Conservation (phyloP, 192 early-diverging fungal species). For the Backusella tuberculispora region DNA sequence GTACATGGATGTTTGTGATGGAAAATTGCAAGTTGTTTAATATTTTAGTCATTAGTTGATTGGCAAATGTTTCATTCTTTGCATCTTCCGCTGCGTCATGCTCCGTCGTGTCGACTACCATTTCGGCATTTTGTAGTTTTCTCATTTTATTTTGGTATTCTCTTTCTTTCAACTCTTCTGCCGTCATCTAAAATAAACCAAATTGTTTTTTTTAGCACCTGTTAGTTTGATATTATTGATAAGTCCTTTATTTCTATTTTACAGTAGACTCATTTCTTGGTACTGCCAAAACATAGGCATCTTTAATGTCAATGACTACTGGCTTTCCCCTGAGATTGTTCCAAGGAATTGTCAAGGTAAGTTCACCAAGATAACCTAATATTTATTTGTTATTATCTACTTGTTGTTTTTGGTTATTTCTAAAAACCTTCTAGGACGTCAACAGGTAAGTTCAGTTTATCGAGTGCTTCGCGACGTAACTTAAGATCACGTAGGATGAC, state of each 20-base stretch:
- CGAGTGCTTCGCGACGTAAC: slow-evolving; percentile 87
- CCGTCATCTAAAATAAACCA: slow-evolving; percentile 63
- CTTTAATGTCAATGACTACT: slow-evolving; percentile 84
- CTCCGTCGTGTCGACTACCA: slow-evolving; percentile 44
- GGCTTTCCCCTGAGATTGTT: slow-evolving; percentile 94
- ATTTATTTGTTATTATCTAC: neutral
- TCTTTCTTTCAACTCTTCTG: slow-evolving; percentile 77
- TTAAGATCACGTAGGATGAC: slow-evolving; percentile 92
- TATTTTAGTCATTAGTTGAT: slow-evolving; percentile 90
- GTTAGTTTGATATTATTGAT: neutral
- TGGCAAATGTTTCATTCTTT: slow-evolving; percentile 85
- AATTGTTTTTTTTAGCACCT: neutral
- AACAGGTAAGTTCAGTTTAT: slow-evolving; percentile 93
- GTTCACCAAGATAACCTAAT: slow-evolving; percentile 88
- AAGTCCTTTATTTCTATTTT: slow-evolving; percentile 47
- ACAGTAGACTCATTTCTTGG: slow-evolving; percentile 68
- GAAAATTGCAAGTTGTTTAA: slow-evolving; percentile 96
- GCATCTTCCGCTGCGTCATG: slow-evolving; percentile 28
- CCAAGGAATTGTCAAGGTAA: slow-evolving; percentile 96
- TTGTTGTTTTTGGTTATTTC: neutral
- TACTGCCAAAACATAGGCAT: slow-evolving; percentile 86
- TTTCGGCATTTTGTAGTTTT: slow-evolving; percentile 78
- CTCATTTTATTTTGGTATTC: slow-evolving; percentile 81
- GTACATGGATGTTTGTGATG: slow-evolving; percentile 93
- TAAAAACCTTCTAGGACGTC: slow-evolving; percentile 80